Evolutionary conservation across 306 rosid genomes (phyloP).

Genomic region (Acacia acuminata): DNA sequence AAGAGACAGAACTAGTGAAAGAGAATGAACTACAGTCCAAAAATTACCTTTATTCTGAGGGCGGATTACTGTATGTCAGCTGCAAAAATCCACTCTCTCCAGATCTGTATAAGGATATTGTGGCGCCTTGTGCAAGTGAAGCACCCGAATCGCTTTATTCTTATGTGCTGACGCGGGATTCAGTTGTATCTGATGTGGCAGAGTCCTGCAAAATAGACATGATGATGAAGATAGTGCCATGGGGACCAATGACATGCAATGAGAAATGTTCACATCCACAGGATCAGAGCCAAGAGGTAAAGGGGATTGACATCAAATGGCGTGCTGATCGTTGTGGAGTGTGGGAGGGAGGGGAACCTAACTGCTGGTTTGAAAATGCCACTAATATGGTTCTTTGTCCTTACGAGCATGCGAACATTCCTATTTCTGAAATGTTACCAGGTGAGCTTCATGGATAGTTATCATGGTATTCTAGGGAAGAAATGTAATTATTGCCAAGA

Average conservation of each 20-base stretch:
- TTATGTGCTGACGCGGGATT: background rate
- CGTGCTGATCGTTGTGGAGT: background rate
- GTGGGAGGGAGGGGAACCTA: background rate
- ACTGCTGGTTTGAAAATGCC: background rate
- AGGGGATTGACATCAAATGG: conserved; percentile 17
- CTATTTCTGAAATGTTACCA: background rate
- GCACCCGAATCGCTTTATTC: background rate
- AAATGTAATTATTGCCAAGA: background rate
- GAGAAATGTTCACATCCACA: background rate
- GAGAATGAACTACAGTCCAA: background rate
- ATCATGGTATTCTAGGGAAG: background rate
- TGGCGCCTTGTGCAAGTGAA: background rate
- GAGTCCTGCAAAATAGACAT: conserved; percentile 16
- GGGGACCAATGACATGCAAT: conserved; percentile 2
- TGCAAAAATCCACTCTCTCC: background rate
- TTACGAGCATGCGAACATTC: background rate
- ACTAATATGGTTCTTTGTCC: conserved; percentile 11
- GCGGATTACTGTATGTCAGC: background rate
- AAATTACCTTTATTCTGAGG: background rate
- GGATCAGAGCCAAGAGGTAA: background rate
- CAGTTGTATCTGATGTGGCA: background rate
- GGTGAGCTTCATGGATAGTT: background rate
- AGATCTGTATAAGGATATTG: background rate
- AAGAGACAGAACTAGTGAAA: background rate
- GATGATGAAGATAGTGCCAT: background rate